phyloP scores from a whole-genome alignment of 345 rosid genomes.

The Streptanthus diversifolius region DNA sequence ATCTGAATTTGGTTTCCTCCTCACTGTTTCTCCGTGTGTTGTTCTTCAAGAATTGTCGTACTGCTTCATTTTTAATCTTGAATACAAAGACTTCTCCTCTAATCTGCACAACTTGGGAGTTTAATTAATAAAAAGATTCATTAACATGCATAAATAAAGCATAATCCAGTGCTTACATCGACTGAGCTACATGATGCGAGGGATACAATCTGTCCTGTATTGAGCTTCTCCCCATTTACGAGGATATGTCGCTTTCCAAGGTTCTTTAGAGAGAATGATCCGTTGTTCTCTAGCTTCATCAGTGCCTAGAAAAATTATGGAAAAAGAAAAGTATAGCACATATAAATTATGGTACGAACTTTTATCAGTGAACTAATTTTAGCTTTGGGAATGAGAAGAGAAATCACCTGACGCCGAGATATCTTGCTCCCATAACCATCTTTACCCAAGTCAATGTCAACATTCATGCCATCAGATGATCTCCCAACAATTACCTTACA shows the following conservation, averaged over 20 bases:
- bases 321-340: not conserved
- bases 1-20: conserved; percentile 36
- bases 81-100: conserved; percentile 55
- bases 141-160: not conserved
- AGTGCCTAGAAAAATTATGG: conserved; percentile 46
- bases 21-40: conserved; percentile 25
- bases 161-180: conserved; percentile 40
- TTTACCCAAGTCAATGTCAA: conserved; percentile 79
- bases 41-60: conserved; percentile 39
- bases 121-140: not conserved
- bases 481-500: conserved; percentile 77
- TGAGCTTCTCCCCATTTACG: conserved; percentile 57
- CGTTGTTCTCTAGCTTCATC: conserved; percentile 57
- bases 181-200: conserved; percentile 56
- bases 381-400: conserved; percentile 9
- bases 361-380: not conserved
- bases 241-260: conserved; percentile 54
- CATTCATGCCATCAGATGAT: conserved; percentile 58
- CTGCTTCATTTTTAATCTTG: conserved; percentile 52
- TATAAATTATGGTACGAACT: not conserved
- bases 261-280: conserved; percentile 62
- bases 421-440: conserved; percentile 61
- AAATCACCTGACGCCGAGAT: conserved; percentile 74
- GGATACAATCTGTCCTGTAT: conserved; percentile 33
- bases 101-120: conserved; percentile 46